Evolutionary conservation across 2,329 filamentous ascomycete species (phyloP).

Genomic region (Dothistroma pini): DNA sequence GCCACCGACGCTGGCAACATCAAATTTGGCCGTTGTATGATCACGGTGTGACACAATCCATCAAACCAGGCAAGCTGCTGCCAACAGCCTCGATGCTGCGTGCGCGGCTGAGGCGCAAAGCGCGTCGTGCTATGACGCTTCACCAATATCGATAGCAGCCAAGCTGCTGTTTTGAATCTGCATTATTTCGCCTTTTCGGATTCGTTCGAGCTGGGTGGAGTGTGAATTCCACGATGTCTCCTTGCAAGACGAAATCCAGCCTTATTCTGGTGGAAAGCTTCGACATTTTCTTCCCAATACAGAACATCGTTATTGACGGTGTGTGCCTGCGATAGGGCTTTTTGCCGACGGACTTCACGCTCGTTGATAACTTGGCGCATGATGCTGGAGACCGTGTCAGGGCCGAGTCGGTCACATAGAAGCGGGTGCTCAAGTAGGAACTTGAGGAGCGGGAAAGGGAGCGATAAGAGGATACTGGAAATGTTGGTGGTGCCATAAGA

Average conservation of each 20-base stretch:
- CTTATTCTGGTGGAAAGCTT: slow-evolving; percentile 35
- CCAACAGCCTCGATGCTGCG: neutral
- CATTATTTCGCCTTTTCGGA: slow-evolving; percentile 21
- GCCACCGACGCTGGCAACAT: neutral
- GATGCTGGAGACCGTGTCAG: slow-evolving; percentile 38
- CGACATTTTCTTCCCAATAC: slow-evolving; percentile 37
- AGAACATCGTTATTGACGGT: slow-evolving; percentile 25
- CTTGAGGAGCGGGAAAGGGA: slow-evolving; percentile 66
- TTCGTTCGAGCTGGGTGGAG: slow-evolving; percentile 27
- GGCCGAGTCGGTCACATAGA: slow-evolving; percentile 47
- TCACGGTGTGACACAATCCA: neutral
- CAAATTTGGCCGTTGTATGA: neutral
- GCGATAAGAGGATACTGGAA: slow-evolving; percentile 65
- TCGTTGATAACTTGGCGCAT: slow-evolving; percentile 43
- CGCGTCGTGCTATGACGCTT: neutral
- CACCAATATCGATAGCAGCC: neutral
- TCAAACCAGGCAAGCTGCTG: neutral
- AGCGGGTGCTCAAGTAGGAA: slow-evolving; percentile 60
- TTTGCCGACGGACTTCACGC: slow-evolving; percentile 38
- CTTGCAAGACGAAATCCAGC: slow-evolving; percentile 38
- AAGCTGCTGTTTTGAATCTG: neutral
- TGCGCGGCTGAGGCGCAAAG: neutral
- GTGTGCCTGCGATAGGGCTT: slow-evolving; percentile 25
- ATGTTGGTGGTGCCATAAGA: slow-evolving; percentile 47
- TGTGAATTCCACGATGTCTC: slow-evolving; percentile 29